Base-by-base conservation (phyloP, 2,329 filamentous ascomycete genomes). In the Neofusicoccum umdonicola region DNA sequence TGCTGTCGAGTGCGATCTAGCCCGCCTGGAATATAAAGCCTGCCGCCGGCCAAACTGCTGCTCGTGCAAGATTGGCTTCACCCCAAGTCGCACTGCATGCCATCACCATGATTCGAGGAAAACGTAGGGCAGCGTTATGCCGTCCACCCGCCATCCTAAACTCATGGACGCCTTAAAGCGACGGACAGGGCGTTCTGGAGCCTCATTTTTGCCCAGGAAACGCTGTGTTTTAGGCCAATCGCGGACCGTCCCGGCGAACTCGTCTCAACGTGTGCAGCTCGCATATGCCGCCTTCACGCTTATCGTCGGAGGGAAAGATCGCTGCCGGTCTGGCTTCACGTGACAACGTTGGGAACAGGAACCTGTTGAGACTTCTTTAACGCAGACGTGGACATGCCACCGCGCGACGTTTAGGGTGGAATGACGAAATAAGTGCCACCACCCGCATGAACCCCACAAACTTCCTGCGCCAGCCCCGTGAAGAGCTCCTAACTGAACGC, bases 311-410 rank as follows among this genome's bases (percentile, higher is more conserved):
- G 8, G 22, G 22, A 34, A 22, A 6, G 9, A 15, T 17, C 27
- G 35, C 12, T 35, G 54, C 54, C 27, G 17, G 17, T 60, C 17
- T 11, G 22, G 17, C 11, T 37, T 45, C 56, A 60, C 56, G 56
- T 60, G 42, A 60, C n/a, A 34, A 17, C 35, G n/a, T 2, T n/a
- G 39, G 22, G 22, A 57, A 39, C 5, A 58, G 12, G 39, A n/a
- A 57, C n/a, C 51, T 60, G 42, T n/a, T 35, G 13, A 22, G 13
- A 22, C 9, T 39, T 19, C 15, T 47, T 37, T 37, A 37, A 47
- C 56, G 56, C 56, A 27, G 42, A 60, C 56, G 56, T 60, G 56
- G 56, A n/a, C 56, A 45, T 39, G 42, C 56, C 56, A 60, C 56
- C 56, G 56, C 56, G 56, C 42, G 31, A 22, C 27, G 48, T 60